Evolutionary conservation across 2,329 filamentous ascomycete genomes (phyloP).

Genomic region (Cercospora zeae-maydis): DNA sequence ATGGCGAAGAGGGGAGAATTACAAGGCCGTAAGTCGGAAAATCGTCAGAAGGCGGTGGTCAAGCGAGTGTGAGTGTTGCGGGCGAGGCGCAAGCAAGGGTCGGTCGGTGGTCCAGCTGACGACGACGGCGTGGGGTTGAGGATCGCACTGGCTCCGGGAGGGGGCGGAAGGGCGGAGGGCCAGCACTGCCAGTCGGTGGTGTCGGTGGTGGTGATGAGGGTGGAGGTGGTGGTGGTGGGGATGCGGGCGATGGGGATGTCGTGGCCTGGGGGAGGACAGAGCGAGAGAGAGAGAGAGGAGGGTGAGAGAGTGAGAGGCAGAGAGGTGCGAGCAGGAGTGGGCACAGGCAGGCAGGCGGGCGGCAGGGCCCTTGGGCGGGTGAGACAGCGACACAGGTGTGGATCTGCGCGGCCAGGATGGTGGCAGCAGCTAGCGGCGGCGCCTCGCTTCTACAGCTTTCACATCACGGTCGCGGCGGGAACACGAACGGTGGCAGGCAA

Average conservation of each 20-base stretch:
- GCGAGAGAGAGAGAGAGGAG: background rate
- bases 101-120: background rate
- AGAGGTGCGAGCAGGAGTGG: background rate
- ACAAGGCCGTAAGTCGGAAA: constrained; percentile 25
- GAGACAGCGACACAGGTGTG: background rate
- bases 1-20: constrained; percentile 18
- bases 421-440: background rate
- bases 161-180: background rate
- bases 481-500: background rate
- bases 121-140: constrained; percentile 7
- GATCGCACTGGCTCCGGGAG: background rate
- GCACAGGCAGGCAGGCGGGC: too few relatives aligned
- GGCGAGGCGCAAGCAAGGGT: constrained; percentile 14
- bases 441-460: too few relatives aligned
- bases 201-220: background rate
- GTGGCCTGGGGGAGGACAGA: background rate
- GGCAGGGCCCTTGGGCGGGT: background rate
- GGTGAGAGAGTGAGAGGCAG: background rate
- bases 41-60: constrained; percentile 18
- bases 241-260: background rate
- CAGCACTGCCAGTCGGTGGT: constrained; percentile 10
- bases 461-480: too few relatives aligned
- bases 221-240: background rate
- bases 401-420: background rate
- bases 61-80: constrained; percentile 20